A percentile compares a stretch with the other conserved stretches of the same genome.
Conservation (phyloP, 2,329 filamentous ascomycete species). For the Aschersonia sp. region DNA sequence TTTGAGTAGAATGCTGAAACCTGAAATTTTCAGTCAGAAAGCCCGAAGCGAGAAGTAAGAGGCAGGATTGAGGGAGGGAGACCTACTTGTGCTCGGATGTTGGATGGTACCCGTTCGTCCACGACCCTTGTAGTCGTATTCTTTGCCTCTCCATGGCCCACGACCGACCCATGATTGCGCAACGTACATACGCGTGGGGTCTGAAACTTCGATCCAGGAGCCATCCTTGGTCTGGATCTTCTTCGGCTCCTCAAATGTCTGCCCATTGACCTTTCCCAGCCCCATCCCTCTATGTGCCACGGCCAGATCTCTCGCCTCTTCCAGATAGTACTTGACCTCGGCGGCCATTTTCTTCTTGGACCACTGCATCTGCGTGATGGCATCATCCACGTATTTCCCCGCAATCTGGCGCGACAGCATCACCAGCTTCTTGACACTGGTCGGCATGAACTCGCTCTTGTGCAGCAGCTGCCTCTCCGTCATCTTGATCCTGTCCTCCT, state of each 20-base stretch:
- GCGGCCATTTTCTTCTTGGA: slow-evolving; percentile 83
- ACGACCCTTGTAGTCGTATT: slow-evolving; percentile 59
- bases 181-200: slow-evolving; percentile 76
- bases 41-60: neutral
- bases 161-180: slow-evolving; percentile 87
- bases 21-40: slow-evolving; percentile 23
- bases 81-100: slow-evolving; percentile 63
- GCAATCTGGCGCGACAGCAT: slow-evolving; percentile 76
- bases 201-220: slow-evolving; percentile 52
- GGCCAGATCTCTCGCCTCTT: slow-evolving; percentile 69
- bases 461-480: slow-evolving; percentile 38
- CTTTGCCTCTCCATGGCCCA: slow-evolving; percentile 43
- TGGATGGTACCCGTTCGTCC: slow-evolving; percentile 54
- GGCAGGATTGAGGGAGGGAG: neutral
- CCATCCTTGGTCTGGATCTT: slow-evolving; percentile 64
- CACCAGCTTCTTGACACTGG: slow-evolving; percentile 81
- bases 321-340: slow-evolving; percentile 65
- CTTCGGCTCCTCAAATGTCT: slow-evolving; percentile 19
- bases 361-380: slow-evolving; percentile 88
- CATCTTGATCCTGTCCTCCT: slow-evolving; percentile 52
- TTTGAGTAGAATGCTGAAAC: slow-evolving; percentile 70
- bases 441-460: slow-evolving; percentile 63
- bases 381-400: slow-evolving; percentile 88
- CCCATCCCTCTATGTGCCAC: slow-evolving; percentile 78
- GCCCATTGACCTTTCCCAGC: slow-evolving; percentile 32